phyloP scores from a whole-genome alignment of 2,329 filamentous ascomycete genomes.

The Fusarium buxicola region DNA sequence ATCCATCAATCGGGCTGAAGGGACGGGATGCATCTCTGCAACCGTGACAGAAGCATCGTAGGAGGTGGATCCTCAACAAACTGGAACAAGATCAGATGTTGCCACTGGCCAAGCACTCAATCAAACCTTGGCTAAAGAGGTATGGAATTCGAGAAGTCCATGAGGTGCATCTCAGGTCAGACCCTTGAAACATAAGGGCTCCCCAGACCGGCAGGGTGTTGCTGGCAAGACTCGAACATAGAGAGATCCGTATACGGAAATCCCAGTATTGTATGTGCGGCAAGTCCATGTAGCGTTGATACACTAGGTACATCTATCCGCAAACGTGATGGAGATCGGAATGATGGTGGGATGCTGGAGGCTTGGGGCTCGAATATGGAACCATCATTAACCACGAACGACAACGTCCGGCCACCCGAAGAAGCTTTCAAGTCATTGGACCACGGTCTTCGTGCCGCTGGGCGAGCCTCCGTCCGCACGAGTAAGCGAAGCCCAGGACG shows the following conservation, averaged over 20 bases:
- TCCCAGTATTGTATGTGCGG: constrained; percentile 1
- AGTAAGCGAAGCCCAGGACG: constrained; percentile 10
- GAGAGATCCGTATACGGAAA: constrained; percentile 13
- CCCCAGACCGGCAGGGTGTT: constrained; percentile 18
- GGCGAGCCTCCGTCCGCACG: constrained; percentile 16
- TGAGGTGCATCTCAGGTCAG: constrained; percentile 28
- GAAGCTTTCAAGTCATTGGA: constrained; percentile 30
- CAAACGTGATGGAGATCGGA: constrained; percentile 18
- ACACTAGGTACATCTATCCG: constrained; percentile 34
- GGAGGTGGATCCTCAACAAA: constrained; percentile 40
- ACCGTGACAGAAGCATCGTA: constrained; percentile 24
- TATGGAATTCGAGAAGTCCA: constrained; percentile 31
- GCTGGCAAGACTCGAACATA: constrained; percentile 12
- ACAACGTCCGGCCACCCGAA: constrained; percentile 27
- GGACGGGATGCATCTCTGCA: constrained; percentile 27
- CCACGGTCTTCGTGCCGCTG: constrained; percentile 10
- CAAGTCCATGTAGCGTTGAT: constrained; percentile 13
- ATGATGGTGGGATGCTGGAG: constrained; percentile 18
- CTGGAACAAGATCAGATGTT: constrained; percentile 31
- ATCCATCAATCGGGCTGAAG: constrained; percentile 30
- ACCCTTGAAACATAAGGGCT: constrained; percentile 31
- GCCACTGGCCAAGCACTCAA: constrained; percentile 30
- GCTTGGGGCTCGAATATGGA: constrained; percentile 13
- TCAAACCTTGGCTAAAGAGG: constrained; percentile 16
- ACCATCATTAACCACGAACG: constrained; percentile 14